Percentiles rank a stretch among this genome's conserved stretches.
Evolutionary conservation across 2,329 filamentous ascomycete species (phyloP).

Genomic region (Exserohilum rostratum): DNA sequence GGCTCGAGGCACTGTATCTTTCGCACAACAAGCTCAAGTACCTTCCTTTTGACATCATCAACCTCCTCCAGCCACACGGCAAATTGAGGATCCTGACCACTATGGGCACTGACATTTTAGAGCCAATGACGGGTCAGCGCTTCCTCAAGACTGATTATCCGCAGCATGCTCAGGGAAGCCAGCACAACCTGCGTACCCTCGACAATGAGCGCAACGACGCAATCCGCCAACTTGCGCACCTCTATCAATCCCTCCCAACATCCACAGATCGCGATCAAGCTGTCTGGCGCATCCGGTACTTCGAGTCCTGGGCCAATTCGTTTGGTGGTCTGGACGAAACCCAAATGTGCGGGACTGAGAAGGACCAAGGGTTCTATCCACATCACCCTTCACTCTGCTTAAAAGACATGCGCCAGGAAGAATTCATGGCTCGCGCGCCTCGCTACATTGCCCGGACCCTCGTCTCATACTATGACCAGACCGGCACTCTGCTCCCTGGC

Average conservation of each 20-base stretch:
- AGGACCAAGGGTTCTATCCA: slow-evolving; percentile 13
- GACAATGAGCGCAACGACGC: slow-evolving; percentile 7
- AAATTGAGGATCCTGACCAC: slow-evolving; percentile 20
- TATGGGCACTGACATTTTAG: slow-evolving; percentile 24
- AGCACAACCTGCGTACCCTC: background rate
- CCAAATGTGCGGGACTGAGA: background rate
- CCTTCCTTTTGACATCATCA: slow-evolving; percentile 37
- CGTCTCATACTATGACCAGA: slow-evolving; percentile 30
- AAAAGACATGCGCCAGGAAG: background rate
- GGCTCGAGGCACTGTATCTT: slow-evolving; percentile 30
- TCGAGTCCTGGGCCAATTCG: slow-evolving; percentile 21
- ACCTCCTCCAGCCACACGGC: slow-evolving; percentile 23
- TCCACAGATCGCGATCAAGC: slow-evolving; percentile 18
- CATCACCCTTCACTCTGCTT: slow-evolving; percentile 14
- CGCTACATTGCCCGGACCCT: slow-evolving; percentile 26
- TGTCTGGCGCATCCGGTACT: slow-evolving; percentile 23
- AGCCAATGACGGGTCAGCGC: slow-evolving; percentile 12
- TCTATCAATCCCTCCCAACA: slow-evolving; percentile 9
- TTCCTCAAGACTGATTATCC: slow-evolving; percentile 3
- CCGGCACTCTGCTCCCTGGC: slow-evolving; percentile 18
- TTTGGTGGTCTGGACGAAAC: slow-evolving; percentile 8
- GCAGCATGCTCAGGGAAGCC: background rate
- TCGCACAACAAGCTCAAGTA: slow-evolving; percentile 29
- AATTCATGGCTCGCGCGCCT: slow-evolving; percentile 1
- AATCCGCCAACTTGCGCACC: slow-evolving; percentile 5